Conservation (phyloP, 495 filamentous ascomycete genomes). For the Penicillium tannophilum region DNA sequence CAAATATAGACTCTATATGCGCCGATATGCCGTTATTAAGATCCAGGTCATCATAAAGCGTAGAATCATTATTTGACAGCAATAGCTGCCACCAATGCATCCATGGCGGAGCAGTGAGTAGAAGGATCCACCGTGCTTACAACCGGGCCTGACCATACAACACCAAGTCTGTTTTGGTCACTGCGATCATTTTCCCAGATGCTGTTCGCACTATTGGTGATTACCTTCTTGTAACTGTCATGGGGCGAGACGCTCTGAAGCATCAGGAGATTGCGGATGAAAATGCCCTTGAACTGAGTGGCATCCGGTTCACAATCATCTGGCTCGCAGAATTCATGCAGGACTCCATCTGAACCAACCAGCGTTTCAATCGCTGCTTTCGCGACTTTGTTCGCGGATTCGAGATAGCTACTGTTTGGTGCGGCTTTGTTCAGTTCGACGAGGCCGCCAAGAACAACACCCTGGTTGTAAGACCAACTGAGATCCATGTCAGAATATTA, state of each 20-base stretch:
- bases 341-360: slow-evolving; percentile 52
- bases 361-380: slow-evolving; percentile 60
- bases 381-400: slow-evolving; percentile 64
- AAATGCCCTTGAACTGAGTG: slow-evolving; percentile 78
- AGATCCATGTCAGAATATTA: not conserved
- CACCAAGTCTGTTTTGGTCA: slow-evolving; percentile 49
- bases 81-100: slow-evolving; percentile 68
- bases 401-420: slow-evolving; percentile 53
- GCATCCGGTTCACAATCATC: slow-evolving; percentile 59
- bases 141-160: slow-evolving; percentile 62
- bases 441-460: slow-evolving; percentile 72
- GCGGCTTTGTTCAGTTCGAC: slow-evolving; percentile 64
- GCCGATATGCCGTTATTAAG: not conserved
- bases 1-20: not conserved
- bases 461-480: slow-evolving; percentile 79
- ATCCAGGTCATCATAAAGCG: not conserved
- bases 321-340: slow-evolving; percentile 68
- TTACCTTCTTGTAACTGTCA: slow-evolving; percentile 52
- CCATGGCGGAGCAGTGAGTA: slow-evolving; percentile 68
- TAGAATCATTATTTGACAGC: slow-evolving; percentile 26
- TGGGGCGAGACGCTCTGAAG: slow-evolving; percentile 57
- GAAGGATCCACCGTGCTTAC: slow-evolving; percentile 46
- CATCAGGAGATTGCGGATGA: slow-evolving; percentile 67
- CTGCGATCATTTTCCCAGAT: slow-evolving; percentile 66
- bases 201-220: slow-evolving; percentile 62